Evolutionary conservation across 2,329 filamentous ascomycete species (phyloP).

Genomic region (Lasiodiplodia sp.): DNA sequence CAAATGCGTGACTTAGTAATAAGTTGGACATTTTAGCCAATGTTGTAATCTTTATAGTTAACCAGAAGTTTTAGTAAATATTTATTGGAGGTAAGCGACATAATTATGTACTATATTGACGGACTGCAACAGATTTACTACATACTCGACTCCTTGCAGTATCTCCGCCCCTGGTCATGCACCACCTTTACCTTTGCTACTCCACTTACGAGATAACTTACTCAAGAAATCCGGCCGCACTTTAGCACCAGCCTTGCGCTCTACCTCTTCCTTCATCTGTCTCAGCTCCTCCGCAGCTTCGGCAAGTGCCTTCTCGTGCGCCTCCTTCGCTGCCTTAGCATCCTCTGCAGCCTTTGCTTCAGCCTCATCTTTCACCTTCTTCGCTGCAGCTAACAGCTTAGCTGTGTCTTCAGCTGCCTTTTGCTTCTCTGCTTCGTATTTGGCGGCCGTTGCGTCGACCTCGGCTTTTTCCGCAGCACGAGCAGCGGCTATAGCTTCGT

Average conservation of each 20-base stretch:
- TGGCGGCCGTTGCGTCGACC: constrained; percentile 56
- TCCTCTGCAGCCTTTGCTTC: constrained; percentile 43
- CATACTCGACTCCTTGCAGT: too few species aligned
- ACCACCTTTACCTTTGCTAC: too few species aligned
- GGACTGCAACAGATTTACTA: too few species aligned
- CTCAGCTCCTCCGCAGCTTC: constrained; percentile 63
- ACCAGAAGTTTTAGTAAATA: too few species aligned
- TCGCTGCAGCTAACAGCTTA: constrained; percentile 40
- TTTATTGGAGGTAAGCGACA: too few species aligned
- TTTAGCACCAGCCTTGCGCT: constrained; percentile 51
- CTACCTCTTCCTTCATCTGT: constrained; percentile 57
- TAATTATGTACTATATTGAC: too few species aligned
- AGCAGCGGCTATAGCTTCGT: constrained; percentile 43
- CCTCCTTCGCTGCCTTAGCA: constrained; percentile 37
- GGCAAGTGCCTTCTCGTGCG: constrained; percentile 39
- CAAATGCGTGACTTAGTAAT: too few species aligned
- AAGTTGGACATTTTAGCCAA: too few species aligned
- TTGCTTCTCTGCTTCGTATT: constrained; percentile 58
- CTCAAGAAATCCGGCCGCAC: too few species aligned
- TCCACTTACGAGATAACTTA: too few species aligned
- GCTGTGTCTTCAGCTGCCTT: constrained; percentile 47
- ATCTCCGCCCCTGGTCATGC: too few species aligned
- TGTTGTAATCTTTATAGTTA: too few species aligned
- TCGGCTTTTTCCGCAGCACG: constrained; percentile 38
- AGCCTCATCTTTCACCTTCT: constrained; percentile 42